phyloP scores from a whole-genome alignment of 805 yeast genomes.

The Lachancea dasiensis region DNA sequence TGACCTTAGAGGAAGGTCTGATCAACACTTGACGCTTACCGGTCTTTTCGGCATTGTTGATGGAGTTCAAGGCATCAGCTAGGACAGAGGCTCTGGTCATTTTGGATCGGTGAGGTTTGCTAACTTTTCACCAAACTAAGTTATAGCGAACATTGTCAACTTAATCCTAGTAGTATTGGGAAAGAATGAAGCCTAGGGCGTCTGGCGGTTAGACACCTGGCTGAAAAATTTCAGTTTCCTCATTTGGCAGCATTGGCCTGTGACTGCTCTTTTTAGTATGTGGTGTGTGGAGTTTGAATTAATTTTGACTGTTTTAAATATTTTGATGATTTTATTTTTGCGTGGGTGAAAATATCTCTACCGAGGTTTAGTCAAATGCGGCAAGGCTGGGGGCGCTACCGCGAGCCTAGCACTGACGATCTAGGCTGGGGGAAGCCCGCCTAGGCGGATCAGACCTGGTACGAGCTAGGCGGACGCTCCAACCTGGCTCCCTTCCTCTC shows the following conservation, averaged over 20 bases:
- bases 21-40: constrained; percentile 98
- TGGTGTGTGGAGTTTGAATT: constrained; percentile 3
- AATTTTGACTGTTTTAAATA: neutral
- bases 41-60: constrained; percentile 98
- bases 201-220: neutral
- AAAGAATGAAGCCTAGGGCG: neutral
- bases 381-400: no score
- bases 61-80: constrained; percentile 97
- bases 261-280: neutral
- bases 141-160: no score
- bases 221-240: constrained; percentile 1
- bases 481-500: neutral
- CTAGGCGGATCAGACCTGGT: neutral
- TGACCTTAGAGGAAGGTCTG: constrained; percentile 98
- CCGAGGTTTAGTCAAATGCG: no score
- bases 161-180: no score
- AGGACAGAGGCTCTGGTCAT: constrained; percentile 98
- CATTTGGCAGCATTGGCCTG: neutral
- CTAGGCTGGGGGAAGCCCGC: neutral
- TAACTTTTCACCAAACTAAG: neutral
- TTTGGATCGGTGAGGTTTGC: constrained; percentile 25
- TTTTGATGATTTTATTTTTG: neutral
- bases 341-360: constrained; percentile 1
- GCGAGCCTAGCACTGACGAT: no score
- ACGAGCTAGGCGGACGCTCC: neutral